A percentile compares a stretch with the other conserved stretches of the same genome.
phyloP scores from a whole-genome alignment of 805 yeast species.

The Clavispora santaluciae region DNA sequence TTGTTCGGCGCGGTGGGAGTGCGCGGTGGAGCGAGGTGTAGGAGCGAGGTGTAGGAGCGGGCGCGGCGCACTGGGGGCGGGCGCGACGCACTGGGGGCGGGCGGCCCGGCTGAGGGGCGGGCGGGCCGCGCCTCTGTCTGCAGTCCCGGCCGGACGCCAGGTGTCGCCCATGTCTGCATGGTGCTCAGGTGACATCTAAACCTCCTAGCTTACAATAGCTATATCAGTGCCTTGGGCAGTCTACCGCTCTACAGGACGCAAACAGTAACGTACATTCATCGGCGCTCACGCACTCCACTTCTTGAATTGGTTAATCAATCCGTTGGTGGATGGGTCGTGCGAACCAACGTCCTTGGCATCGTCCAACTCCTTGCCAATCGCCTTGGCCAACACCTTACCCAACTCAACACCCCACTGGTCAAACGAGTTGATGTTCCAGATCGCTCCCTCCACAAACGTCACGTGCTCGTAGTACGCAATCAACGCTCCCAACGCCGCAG shows the following conservation, averaged over 20 bases:
- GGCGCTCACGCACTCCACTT: slow-evolving; percentile 49
- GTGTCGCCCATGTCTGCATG: too few species aligned
- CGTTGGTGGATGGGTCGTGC: slow-evolving; percentile 91
- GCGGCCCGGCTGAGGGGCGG: too few species aligned
- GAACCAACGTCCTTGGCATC: slow-evolving; percentile 46
- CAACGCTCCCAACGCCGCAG: slow-evolving; percentile 92
- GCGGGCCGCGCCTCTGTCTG: too few species aligned
- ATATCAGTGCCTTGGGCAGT: too few species aligned
- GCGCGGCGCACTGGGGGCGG: too few species aligned
- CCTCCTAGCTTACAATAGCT: too few species aligned
- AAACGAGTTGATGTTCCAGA: slow-evolving; percentile 98
- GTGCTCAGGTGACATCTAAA: too few species aligned
- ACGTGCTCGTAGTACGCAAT: slow-evolving; percentile 97
- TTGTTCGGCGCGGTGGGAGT: background rate
- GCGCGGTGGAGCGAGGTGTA: background rate
- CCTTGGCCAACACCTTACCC: slow-evolving; percentile 97
- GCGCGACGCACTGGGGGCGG: too few species aligned
- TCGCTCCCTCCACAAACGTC: slow-evolving; percentile 97
- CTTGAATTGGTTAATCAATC: slow-evolving; percentile 93
- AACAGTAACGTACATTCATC: background rate
- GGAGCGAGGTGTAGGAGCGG: background rate
- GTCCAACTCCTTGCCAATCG: slow-evolving; percentile 83
- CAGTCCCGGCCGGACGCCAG: too few species aligned
- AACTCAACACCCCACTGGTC: slow-evolving; percentile 99
- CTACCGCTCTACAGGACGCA: background rate